A percentile compares a stretch with the other conserved stretches of the same genome.
phyloP scores from a whole-genome alignment of 352 stramenopile species.

The Globisporangium parvum region DNA sequence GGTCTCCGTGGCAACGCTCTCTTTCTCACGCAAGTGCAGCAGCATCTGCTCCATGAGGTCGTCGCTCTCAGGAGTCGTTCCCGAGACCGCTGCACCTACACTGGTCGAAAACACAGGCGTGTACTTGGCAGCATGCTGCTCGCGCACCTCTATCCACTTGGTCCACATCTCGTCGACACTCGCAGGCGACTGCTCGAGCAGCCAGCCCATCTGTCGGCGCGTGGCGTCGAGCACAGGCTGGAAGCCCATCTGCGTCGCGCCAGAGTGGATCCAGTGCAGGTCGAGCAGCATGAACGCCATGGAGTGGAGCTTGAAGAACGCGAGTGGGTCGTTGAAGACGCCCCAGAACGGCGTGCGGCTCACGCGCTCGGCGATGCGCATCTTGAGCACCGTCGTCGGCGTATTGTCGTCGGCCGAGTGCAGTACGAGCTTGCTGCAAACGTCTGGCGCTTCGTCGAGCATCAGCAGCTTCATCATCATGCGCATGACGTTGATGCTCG shows the following conservation, averaged over 20 bases:
- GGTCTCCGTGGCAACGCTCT: neutral
- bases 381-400: conserved; percentile 52
- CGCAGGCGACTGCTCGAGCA: conserved; percentile 65
- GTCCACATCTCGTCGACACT: conserved; percentile 82
- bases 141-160: conserved; percentile 75
- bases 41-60: conserved; percentile 15
- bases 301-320: conserved; percentile 71
- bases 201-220: conserved; percentile 72
- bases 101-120: conserved; percentile 21
- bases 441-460: conserved; percentile 65
- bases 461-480: conserved; percentile 83
- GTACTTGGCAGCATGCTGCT: conserved; percentile 60
- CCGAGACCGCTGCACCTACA: neutral
- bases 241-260: conserved; percentile 81
- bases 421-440: conserved; percentile 68
- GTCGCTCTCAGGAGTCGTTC: conserved; percentile 9
- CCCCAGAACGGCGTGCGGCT: conserved; percentile 77
- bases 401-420: conserved; percentile 31
- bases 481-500: conserved; percentile 81
- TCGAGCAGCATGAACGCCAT: conserved; percentile 86
- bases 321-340: conserved; percentile 63
- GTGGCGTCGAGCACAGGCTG: conserved; percentile 74
- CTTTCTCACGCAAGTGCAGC: conserved; percentile 9
- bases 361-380: conserved; percentile 73
- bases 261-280: conserved; percentile 74